These are phyloP conservation scores for Colletotrichum costaricense DNA, from an alignment of 2,329 filamentous ascomycete genomes.

Conservation along the genomic window DNA sequence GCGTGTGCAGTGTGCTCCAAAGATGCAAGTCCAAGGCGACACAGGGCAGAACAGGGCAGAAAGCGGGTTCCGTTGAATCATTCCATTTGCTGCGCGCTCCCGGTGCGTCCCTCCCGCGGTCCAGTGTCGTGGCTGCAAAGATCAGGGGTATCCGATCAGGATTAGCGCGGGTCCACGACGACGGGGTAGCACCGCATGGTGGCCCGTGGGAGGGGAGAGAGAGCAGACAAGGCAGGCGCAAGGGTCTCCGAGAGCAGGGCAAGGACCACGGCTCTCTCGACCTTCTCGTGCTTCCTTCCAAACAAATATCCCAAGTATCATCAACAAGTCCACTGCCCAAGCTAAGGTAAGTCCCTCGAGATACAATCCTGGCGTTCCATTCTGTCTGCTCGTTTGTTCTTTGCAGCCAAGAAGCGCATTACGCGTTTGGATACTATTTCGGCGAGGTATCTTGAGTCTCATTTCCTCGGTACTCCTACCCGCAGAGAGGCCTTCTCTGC, in stretches of 20 bases:
- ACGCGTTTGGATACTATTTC: too few relatives aligned
- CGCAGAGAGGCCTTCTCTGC: too few relatives aligned
- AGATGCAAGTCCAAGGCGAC: constrained; percentile 4
- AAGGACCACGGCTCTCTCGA: not conserved
- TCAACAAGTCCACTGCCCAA: too few relatives aligned
- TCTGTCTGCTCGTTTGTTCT: too few relatives aligned
- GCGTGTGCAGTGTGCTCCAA: not conserved
- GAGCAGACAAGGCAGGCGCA: not conserved
- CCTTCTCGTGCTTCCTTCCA: too few relatives aligned
- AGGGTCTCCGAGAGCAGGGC: not conserved
- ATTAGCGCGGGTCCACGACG: not conserved
- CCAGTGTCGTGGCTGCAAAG: not conserved
- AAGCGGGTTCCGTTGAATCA: not conserved
- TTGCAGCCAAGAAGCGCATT: too few relatives aligned
- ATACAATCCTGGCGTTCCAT: too few relatives aligned
- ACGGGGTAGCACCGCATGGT: too few relatives aligned
- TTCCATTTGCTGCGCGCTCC: not conserved
- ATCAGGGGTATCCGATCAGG: not conserved
- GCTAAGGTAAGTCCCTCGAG: too few relatives aligned
- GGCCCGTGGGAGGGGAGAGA: not conserved
- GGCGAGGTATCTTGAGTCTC: not conserved
- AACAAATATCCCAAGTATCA: too few relatives aligned
- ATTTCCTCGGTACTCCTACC: not conserved
- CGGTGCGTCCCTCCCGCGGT: not conserved
- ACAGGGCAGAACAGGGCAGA: not conserved